These are phyloP conservation scores for Diddensiella transvaalensis DNA, from an alignment of 805 yeast genomes.

Conservation along the genomic window DNA sequence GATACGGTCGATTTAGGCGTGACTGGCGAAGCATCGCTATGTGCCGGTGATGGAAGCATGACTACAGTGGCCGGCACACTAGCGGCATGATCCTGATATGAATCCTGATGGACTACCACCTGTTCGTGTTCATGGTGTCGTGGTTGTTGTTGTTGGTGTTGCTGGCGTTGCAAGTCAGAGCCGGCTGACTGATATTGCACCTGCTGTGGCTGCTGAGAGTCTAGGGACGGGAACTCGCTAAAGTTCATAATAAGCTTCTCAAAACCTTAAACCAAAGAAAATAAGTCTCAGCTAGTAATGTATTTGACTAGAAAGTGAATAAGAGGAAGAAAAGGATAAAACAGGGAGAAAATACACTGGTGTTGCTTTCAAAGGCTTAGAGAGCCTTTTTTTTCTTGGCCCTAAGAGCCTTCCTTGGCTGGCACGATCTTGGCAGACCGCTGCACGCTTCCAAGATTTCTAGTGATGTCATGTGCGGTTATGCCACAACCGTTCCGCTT, in stretches of 20 bases:
- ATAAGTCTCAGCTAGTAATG: too few relatives aligned
- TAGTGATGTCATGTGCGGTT: too few relatives aligned
- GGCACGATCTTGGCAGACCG: neutral
- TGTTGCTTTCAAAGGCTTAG: neutral
- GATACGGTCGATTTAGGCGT: slow-evolving; percentile 16
- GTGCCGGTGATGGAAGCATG: slow-evolving; percentile 14
- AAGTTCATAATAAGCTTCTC: neutral
- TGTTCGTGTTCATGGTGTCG: too few relatives aligned
- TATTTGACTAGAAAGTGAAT: neutral
- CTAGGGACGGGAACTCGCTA: neutral
- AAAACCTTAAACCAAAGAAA: neutral
- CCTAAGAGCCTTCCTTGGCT: neutral
- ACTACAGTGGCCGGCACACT: neutral
- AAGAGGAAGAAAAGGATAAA: neutral
- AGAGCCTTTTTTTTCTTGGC: neutral
- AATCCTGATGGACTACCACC: neutral
- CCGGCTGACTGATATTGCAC: too few relatives aligned
- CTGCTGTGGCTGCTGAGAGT: too few relatives aligned
- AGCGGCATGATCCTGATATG: neutral
- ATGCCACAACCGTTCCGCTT: too few relatives aligned
- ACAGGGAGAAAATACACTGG: too few relatives aligned
- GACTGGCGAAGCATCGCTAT: slow-evolving; percentile 12
- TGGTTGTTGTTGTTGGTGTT: neutral
- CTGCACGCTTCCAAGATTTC: neutral
- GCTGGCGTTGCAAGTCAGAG: neutral